Evolutionary conservation across 164 flowering plant genomes (phyloP).

Genomic region (Nymphaea thermarum): DNA sequence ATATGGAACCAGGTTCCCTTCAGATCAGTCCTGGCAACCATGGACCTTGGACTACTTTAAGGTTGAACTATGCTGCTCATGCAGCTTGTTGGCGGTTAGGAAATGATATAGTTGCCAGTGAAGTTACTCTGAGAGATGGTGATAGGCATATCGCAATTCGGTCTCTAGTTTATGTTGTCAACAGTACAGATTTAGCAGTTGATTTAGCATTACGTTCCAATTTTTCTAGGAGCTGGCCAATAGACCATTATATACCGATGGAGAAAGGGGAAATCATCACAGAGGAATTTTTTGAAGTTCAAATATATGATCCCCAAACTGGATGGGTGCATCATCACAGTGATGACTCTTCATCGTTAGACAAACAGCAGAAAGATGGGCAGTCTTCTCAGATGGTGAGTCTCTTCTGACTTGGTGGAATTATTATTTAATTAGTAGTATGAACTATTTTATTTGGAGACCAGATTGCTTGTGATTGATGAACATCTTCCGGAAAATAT

Average conservation of each 20-base stretch:
- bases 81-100: slow-evolving; percentile 94
- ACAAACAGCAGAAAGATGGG: too few relatives aligned
- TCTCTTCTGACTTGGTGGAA: too few relatives aligned
- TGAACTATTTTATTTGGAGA: too few relatives aligned
- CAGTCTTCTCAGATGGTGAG: slow-evolving; percentile 21
- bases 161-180: slow-evolving; percentile 75
- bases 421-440: too few relatives aligned
- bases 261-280: slow-evolving; percentile 16
- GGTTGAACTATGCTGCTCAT: slow-evolving; percentile 88
- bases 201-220: slow-evolving; percentile 52
- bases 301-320: slow-evolving; percentile 34
- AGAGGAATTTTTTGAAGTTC: slow-evolving; percentile 60
- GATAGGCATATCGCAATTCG: slow-evolving; percentile 73
- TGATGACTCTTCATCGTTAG: too few relatives aligned
- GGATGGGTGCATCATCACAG: slow-evolving; percentile 39
- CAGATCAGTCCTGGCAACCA: slow-evolving; percentile 75
- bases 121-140: slow-evolving; percentile 69
- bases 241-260: slow-evolving; percentile 13
- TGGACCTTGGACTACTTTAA: slow-evolving; percentile 93
- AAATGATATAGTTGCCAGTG: slow-evolving; percentile 88
- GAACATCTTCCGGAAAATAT: too few relatives aligned
- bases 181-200: slow-evolving; percentile 57
- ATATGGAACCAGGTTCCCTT: slow-evolving; percentile 50
- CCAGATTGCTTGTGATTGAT: too few relatives aligned
- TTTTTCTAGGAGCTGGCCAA: slow-evolving; percentile 17